Conservation (phyloP, 352 stramenopile genomes). For the Hyaloperonospora brassicae region DNA sequence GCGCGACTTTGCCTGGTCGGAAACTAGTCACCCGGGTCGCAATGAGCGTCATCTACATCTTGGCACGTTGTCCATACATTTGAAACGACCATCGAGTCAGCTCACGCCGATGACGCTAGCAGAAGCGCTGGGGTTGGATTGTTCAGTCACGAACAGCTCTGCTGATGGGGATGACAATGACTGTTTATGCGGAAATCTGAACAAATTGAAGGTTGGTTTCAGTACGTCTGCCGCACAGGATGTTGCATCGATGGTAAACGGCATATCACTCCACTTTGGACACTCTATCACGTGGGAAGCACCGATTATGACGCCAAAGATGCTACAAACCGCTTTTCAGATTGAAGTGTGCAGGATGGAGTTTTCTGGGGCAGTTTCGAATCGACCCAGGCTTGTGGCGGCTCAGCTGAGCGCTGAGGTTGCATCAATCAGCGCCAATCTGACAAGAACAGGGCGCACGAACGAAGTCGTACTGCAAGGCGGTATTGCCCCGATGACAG, state of each 20-base stretch:
- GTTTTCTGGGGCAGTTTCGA: constrained; percentile 18
- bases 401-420: constrained; percentile 24
- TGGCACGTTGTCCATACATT: constrained; percentile 8
- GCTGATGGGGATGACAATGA: constrained; percentile 15
- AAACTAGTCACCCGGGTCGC: constrained; percentile 7
- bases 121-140: constrained; percentile 22
- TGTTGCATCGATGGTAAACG: constrained; percentile 8
- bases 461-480: constrained; percentile 25
- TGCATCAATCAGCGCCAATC: constrained; percentile 24
- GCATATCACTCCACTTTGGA: constrained; percentile 15
- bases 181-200: constrained; percentile 11
- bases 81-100: constrained; percentile 5
- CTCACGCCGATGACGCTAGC: constrained; percentile 5
- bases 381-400: constrained; percentile 16
- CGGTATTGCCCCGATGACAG: constrained; percentile 15
- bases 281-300: constrained; percentile 16
- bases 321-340: constrained; percentile 15
- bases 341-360: constrained; percentile 24
- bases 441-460: constrained; percentile 4
- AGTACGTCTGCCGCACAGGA: constrained; percentile 7
- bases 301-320: constrained; percentile 2
- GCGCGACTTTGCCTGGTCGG: constrained; percentile 21
- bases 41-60: constrained; percentile 17
- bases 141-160: constrained; percentile 18
- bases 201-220: constrained; percentile 19